Evolutionary conservation across 345 rosid genomes (phyloP).

Genomic region (Moricandia moricandioides): DNA sequence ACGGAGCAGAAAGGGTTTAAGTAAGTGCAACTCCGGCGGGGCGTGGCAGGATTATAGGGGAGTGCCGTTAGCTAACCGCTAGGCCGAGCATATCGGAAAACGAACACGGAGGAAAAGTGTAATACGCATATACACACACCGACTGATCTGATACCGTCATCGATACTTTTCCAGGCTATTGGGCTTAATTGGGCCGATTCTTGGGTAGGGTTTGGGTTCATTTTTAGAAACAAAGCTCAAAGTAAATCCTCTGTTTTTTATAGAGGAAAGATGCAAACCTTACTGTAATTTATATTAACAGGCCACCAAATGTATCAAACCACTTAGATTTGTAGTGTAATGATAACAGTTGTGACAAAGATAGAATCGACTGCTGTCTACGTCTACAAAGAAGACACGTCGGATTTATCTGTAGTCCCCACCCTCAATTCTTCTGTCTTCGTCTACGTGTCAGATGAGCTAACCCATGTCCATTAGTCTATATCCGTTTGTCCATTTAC

Average conservation of each 20-base stretch:
- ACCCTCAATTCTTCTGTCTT: no score
- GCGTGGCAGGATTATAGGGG: slow-evolving; percentile 9
- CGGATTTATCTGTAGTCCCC: no score
- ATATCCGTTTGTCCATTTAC: no score
- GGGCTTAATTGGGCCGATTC: not conserved
- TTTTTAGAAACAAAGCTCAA: no score
- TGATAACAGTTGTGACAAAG: not conserved
- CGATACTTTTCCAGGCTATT: not conserved
- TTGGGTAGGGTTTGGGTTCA: no score
- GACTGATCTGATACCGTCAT: not conserved
- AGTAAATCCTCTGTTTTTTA: not conserved
- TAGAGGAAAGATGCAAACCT: not conserved
- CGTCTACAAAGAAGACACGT: no score
- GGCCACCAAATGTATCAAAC: no score
- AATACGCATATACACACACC: not conserved
- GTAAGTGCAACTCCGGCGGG: not conserved
- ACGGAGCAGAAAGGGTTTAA: not conserved
- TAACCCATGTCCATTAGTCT: no score
- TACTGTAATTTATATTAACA: not conserved
- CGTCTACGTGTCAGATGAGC: no score
- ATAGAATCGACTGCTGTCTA: no score
- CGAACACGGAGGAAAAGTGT: not conserved
- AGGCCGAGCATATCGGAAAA: slow-evolving; percentile 20
- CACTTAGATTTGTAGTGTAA: no score
- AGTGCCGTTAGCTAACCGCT: slow-evolving; percentile 12